A percentile compares a stretch with the other conserved stretches of the same genome.
phyloP scores from a whole-genome alignment of 2,329 filamentous ascomycete species.

The Aspergillus sp. region DNA sequence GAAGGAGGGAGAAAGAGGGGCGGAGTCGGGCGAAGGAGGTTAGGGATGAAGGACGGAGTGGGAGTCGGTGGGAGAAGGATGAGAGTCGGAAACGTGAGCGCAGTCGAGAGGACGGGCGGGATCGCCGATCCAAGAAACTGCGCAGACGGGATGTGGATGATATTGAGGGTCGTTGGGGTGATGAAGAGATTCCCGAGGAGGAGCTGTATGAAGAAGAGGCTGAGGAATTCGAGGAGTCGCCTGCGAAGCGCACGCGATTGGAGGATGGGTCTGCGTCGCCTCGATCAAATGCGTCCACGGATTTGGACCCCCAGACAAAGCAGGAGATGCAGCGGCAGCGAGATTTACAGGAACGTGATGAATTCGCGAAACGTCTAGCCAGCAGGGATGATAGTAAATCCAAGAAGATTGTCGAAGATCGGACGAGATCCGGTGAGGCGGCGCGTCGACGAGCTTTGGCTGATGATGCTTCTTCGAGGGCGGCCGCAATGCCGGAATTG shows the following conservation, averaged over 20 bases:
- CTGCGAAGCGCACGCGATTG: slow-evolving; percentile 63
- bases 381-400: slow-evolving; percentile 64
- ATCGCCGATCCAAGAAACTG: slow-evolving; percentile 46
- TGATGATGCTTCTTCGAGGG: slow-evolving; percentile 60
- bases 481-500: slow-evolving; percentile 70
- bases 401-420: slow-evolving; percentile 61
- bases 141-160: slow-evolving; percentile 47
- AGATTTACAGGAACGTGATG: slow-evolving; percentile 69
- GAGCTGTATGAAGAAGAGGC: slow-evolving; percentile 37
- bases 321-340: slow-evolving; percentile 54
- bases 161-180: slow-evolving; percentile 74
- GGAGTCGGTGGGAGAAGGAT: slow-evolving; percentile 26
- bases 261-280: slow-evolving; percentile 46
- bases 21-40: slow-evolving; percentile 15
- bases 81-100: slow-evolving; percentile 34
- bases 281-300: slow-evolving; percentile 31
- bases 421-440: slow-evolving; percentile 51
- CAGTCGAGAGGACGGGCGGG: slow-evolving; percentile 30
- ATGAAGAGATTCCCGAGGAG: slow-evolving; percentile 54
- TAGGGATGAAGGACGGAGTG: slow-evolving; percentile 12
- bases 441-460: slow-evolving; percentile 57
- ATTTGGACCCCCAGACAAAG: slow-evolving; percentile 55
- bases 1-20: slow-evolving; percentile 16
- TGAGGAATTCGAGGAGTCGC: slow-evolving; percentile 60
- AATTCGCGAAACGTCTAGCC: slow-evolving; percentile 68